phyloP scores from a whole-genome alignment of 2,329 filamentous ascomycete species.

The Calycina herbarum region DNA sequence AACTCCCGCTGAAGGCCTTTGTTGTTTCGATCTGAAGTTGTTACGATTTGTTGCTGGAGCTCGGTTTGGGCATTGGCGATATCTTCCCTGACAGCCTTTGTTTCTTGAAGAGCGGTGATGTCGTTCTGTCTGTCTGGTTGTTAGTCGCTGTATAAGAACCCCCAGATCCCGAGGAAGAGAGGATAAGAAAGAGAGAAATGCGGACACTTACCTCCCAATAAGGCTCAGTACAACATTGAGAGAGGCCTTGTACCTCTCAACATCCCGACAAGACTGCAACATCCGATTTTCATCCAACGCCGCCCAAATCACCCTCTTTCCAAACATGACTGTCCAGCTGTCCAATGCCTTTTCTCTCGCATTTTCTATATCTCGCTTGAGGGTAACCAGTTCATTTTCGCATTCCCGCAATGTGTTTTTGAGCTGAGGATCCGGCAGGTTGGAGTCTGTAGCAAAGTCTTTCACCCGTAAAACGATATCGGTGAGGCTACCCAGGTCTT shows the following conservation, averaged over 20 bases:
- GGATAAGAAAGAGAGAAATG: too few species aligned
- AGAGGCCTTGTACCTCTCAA: not conserved
- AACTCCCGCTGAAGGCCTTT: not conserved
- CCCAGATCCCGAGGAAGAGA: not conserved
- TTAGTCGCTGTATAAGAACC: not conserved
- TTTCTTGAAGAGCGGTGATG: not conserved
- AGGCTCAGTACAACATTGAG: not conserved
- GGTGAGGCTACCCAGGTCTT: not conserved
- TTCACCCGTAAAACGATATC: not conserved
- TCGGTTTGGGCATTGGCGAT: not conserved
- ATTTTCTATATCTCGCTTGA: not conserved
- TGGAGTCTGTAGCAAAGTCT: not conserved
- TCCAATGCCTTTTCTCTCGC: not conserved
- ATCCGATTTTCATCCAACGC: not conserved
- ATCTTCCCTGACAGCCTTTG: not conserved
- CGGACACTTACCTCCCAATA: not conserved
- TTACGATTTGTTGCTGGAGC: not conserved
- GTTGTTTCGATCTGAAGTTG: not conserved
- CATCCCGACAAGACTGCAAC: not conserved
- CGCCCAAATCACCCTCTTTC: not conserved
- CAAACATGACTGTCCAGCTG: not conserved
- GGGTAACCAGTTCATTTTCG: not conserved
- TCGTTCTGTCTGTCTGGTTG: not conserved
- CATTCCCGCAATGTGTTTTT: not conserved
- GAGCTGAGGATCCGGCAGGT: not conserved